Conservation (phyloP, 202 grass and related monocot species). For the Dendrocalamus latiflorus region DNA sequence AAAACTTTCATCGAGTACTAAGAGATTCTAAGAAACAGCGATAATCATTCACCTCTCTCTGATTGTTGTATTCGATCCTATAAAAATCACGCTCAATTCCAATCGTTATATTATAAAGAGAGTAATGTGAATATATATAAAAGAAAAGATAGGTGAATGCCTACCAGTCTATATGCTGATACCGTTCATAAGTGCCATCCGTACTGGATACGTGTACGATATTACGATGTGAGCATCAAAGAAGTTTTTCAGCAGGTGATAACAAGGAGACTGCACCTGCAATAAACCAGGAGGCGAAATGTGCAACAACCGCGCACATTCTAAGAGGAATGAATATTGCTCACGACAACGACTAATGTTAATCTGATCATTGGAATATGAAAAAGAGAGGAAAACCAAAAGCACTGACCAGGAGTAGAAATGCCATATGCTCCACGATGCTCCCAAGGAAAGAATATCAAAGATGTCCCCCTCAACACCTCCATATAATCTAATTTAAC, state of each 20-base stretch:
- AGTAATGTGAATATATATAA: background rate
- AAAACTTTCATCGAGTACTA: no score
- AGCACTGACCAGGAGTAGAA: slow-evolving; percentile 44
- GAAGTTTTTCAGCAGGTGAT: background rate
- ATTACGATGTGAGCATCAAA: background rate
- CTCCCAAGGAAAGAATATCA: slow-evolving; percentile 36
- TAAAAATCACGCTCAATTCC: background rate
- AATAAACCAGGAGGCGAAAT: slow-evolving; percentile 43
- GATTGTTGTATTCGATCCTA: no score
- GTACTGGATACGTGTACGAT: background rate
- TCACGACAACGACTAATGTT: slow-evolving; percentile 26
- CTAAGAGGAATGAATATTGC: slow-evolving; percentile 37
- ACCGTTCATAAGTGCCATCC: background rate
- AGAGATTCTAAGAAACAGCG: no score
- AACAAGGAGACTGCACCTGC: slow-evolving; percentile 1
- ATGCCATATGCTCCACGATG: slow-evolving; percentile 50
- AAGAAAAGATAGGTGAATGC: background rate
- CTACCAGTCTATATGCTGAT: background rate
- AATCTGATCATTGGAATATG: slow-evolving; percentile 48
- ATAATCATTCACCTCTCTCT: no score
- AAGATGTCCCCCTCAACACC: slow-evolving; percentile 28
- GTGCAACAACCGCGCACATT: slow-evolving; percentile 22
- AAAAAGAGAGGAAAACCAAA: slow-evolving; percentile 38
- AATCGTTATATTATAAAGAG: background rate
- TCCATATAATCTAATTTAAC: slow-evolving; percentile 27